These are phyloP conservation scores for Rhododendron kiyosumense DNA, from an alignment of 148 eudicot species.

Conservation along the genomic window DNA sequence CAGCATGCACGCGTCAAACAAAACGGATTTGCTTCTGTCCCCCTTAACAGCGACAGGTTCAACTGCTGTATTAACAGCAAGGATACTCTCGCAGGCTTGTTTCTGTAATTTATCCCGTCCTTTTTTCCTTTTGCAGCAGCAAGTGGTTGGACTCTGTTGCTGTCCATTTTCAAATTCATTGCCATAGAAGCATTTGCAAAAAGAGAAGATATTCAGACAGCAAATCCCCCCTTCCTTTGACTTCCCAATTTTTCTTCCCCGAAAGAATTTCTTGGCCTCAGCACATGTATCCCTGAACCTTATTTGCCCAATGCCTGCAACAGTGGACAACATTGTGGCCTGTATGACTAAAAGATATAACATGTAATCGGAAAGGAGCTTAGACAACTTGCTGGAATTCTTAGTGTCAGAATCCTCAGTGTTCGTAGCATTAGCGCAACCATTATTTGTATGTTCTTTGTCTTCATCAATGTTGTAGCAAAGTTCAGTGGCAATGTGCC, in stretches of 20 bases:
- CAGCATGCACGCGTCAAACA: constrained; percentile 17
- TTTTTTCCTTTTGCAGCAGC: background rate
- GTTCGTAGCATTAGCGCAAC: background rate
- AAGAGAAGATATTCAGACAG: background rate
- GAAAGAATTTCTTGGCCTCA: constrained; percentile 27
- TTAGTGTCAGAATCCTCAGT: background rate
- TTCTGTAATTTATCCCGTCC: background rate
- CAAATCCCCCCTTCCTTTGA: background rate
- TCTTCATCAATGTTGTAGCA: background rate
- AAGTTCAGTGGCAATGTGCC: constrained; percentile 6
- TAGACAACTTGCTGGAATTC: constrained; percentile 10
- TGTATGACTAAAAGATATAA: constrained; percentile 30
- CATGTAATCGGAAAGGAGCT: constrained; percentile 29
- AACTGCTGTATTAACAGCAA: background rate
- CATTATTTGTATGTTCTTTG: background rate
- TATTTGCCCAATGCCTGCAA: constrained; percentile 33
- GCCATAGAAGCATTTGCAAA: background rate
- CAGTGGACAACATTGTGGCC: constrained; percentile 27
- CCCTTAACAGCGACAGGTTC: constrained; percentile 13
- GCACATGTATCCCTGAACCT: constrained; percentile 39
- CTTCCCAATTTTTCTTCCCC: background rate
- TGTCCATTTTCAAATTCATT: background rate
- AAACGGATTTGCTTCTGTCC: constrained; percentile 15
- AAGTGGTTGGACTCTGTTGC: background rate
- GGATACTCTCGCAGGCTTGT: background rate